Evolutionary conservation across 768 basidiomycete species (phyloP), one percentile per base, ranked within the genome.

Genomic region (Rhodotorula sphaerocarpa): DNA sequence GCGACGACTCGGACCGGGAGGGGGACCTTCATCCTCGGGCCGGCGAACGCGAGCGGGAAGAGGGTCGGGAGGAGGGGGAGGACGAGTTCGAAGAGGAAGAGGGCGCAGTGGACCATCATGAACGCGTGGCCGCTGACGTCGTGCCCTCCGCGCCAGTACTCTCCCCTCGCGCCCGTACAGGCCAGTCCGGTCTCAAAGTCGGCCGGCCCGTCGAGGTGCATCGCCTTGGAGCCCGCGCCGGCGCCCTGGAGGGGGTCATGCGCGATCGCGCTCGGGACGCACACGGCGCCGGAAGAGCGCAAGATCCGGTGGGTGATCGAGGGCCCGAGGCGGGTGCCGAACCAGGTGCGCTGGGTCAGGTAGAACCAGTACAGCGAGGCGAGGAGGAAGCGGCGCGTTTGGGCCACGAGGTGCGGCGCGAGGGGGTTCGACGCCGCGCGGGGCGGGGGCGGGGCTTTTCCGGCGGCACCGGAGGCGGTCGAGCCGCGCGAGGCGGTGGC

Each of bases 71-170:
- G 55, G 47, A 65, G 53, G 7, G 68, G 68, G 30, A 47, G 36
- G 31, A 66, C 43, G 55, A 54, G 39, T 27, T 69, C 61, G 14
- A 82, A 79, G 45, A 96, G 80, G 74, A 95, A 87, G 30, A 93
- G 78, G 20, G 80, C 77, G 20, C 84, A 79, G 78, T 93, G 81
- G 4, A 86, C 86, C 66, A 96, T 80, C 64, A 97, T 80, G 78
- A 95, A 96, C 34, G 90, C 79, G 73, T 96, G 93, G 11, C 93
- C 93, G 0, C 90, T 92, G 20, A 96, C 83, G 71, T 97, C 93
- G 73, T 95, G 90, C 0, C 93, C 93, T 45, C 79, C 81, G 56
- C 83, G 80, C 66, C 93, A 76, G 33, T 86, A 77, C 50, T 67
- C 59, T 53, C 63, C 64, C 21, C 28, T 39, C 5, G 57, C 44